Base-by-base conservation (phyloP, 371 early-diverging fungal species). In the Mucor mucedo region DNA sequence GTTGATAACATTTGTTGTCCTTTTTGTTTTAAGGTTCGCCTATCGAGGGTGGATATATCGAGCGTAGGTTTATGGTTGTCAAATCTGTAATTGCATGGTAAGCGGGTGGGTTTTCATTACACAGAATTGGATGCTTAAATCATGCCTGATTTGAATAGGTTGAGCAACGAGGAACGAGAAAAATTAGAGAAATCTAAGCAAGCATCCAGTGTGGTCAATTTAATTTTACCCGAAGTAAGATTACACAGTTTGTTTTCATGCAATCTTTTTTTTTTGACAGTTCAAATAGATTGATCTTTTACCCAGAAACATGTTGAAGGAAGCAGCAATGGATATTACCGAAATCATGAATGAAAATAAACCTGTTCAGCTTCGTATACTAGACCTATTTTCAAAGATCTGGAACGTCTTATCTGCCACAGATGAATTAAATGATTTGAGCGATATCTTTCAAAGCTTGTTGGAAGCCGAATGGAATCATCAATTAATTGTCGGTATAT, bases 351-450 rank as follows among this genome's bases (percentile, higher is more conserved):
- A 70, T 0, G 8, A 77, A 33, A 74, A 75, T n/a, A 69, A 71
- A 0, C 58, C 71, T 1, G 58, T 84, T 14, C 81, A 80, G 39
- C 63, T 77, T 7, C 72, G 76, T 8, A 33, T 79, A 27, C 79
- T 84, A 52, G 78, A 84, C 11, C 63, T 86, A 0, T 62, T 83
- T 7, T 71, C 83, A 1, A 80, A 84, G 56, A 14, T 78, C 5
- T 71, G 81, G 69, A 79, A 80, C 52, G 41, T 71, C 1, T 44
- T 84, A n/a, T 68, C 75, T 2, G 64, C 77, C 8, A 56, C 73
- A 3, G 72, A 80, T 9, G 47, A 62, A 5, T 57, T 63, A 0
- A 68, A 67, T 13, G 60, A 69, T 39, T 58, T 62, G 27, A 68
- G 61, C 27, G 65, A 74, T 35, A 60, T 84, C 28, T 58, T 84